These are phyloP conservation scores for Casuarina cunninghamiana DNA, from an alignment of 306 rosid species.

Conservation along the genomic window DNA sequence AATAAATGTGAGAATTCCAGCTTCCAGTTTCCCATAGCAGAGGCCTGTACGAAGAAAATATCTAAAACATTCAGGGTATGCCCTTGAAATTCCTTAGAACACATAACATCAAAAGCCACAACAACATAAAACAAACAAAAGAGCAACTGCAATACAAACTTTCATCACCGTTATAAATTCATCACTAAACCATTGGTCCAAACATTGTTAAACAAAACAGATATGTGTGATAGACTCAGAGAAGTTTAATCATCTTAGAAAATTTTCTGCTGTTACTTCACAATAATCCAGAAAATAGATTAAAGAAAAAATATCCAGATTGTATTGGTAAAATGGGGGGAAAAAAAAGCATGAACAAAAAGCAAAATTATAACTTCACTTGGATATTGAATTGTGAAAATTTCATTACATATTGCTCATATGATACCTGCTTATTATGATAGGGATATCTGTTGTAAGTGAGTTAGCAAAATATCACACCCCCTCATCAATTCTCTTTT, in stretches of 20 bases:
- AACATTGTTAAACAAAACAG: neutral
- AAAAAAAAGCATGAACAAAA: neutral
- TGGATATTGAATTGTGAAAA: neutral
- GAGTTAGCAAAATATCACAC: neutral
- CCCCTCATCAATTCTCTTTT: neutral
- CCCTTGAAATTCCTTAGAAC: neutral
- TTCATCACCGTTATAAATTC: neutral
- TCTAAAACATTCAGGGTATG: neutral
- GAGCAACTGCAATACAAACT: neutral
- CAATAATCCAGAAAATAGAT: neutral
- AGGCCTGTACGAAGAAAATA: constrained; percentile 58
- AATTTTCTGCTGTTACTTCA: neutral
- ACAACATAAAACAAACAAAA: neutral
- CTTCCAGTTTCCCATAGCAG: constrained; percentile 95
- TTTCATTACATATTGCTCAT: neutral
- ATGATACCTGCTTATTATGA: neutral
- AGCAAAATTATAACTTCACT: neutral
- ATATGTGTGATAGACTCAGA: neutral
- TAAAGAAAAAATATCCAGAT: neutral
- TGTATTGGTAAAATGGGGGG: neutral
- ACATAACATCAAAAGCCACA: neutral
- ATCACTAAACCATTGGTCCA: neutral
- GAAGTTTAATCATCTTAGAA: neutral
- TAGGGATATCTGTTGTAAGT: neutral
- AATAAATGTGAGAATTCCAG: constrained; percentile 73